A percentile compares a stretch with the other conserved stretches of the same genome.
phyloP scores from a whole-genome alignment of 768 basidiomycete species.

The Leccinellum luteum region DNA sequence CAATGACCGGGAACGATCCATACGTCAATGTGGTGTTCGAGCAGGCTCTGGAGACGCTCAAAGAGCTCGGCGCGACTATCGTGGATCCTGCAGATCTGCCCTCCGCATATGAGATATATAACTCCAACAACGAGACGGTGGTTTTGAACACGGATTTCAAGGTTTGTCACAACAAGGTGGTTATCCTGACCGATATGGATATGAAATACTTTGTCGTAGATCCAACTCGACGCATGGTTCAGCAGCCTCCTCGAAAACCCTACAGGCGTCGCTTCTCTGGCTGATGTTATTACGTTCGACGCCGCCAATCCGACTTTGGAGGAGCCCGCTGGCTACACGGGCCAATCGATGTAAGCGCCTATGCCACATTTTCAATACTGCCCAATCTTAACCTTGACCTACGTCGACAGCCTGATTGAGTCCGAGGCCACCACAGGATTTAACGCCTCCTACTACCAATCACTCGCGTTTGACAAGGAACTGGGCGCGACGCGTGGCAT shows the following conservation, averaged over 20 bases:
- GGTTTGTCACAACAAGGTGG: constrained; percentile 29
- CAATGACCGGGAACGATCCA: constrained; percentile 25
- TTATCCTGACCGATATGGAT: not conserved
- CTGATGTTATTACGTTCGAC: constrained; percentile 58
- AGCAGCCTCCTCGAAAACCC: constrained; percentile 48
- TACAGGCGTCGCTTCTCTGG: constrained; percentile 56
- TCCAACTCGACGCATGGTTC: constrained; percentile 53
- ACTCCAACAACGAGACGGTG: constrained; percentile 51
- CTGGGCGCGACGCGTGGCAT: constrained; percentile 52
- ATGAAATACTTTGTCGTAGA: constrained; percentile 28
- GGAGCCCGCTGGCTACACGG: constrained; percentile 33
- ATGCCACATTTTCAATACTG: not conserved
- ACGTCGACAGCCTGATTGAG: constrained; percentile 16
- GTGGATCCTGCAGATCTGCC: constrained; percentile 66
- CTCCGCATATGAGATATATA: constrained; percentile 47
- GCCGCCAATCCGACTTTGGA: constrained; percentile 49
- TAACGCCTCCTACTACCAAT: constrained; percentile 38
- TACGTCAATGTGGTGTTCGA: constrained; percentile 39
- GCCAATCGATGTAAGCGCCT: constrained; percentile 36
- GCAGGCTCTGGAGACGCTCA: constrained; percentile 37
- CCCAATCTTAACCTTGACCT: not conserved
- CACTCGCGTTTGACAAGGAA: constrained; percentile 45
- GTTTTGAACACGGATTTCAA: constrained; percentile 61
- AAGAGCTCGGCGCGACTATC: constrained; percentile 44
- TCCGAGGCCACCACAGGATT: constrained; percentile 26